A percentile compares a stretch with the other conserved stretches of the same genome.
These are phyloP conservation scores for Eudorina sp. DNA, from an alignment of 139 green algal species.

Conservation along the genomic window DNA sequence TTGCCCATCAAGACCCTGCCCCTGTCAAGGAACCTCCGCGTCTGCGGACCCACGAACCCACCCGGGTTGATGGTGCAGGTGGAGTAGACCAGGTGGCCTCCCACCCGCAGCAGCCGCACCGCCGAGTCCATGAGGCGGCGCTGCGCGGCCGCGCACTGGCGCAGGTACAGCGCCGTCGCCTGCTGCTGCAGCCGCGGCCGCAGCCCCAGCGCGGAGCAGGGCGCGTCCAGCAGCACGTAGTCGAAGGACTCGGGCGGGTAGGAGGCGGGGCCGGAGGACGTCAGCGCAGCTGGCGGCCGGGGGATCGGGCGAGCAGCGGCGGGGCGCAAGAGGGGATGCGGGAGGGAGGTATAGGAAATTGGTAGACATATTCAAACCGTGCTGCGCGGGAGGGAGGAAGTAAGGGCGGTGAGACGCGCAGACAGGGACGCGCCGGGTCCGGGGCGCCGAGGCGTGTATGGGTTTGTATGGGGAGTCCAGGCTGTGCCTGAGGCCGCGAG, in stretches of 20 bases:
- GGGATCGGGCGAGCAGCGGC: not conserved
- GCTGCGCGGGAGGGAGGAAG: too few relatives aligned
- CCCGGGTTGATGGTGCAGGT: constrained; percentile 92
- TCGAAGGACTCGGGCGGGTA: constrained; percentile 87
- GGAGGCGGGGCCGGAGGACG: not conserved
- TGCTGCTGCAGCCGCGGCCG: constrained; percentile 80
- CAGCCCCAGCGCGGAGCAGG: constrained; percentile 92
- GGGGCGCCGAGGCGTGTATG: too few relatives aligned
- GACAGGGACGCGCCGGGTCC: too few relatives aligned
- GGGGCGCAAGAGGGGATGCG: not conserved
- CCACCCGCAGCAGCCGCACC: constrained; percentile 82
- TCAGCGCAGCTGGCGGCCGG: not conserved
- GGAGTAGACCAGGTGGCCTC: constrained; percentile 89
- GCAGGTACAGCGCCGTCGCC: not conserved
- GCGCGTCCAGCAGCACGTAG: constrained; percentile 90
- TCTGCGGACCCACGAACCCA: constrained; percentile 43
- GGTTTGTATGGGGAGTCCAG: too few relatives aligned
- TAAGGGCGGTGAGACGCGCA: too few relatives aligned
- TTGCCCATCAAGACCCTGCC: too few relatives aligned
- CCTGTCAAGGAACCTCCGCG: too few relatives aligned
- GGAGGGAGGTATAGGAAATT: too few relatives aligned
- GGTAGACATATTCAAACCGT: too few relatives aligned
- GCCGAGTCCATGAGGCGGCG: constrained; percentile 80
- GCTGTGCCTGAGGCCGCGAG: too few relatives aligned
- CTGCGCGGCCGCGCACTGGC: constrained; percentile 78